Evolutionary conservation across 352 stramenopile genomes (phyloP).

Genomic region (Phytophthora syringae): DNA sequence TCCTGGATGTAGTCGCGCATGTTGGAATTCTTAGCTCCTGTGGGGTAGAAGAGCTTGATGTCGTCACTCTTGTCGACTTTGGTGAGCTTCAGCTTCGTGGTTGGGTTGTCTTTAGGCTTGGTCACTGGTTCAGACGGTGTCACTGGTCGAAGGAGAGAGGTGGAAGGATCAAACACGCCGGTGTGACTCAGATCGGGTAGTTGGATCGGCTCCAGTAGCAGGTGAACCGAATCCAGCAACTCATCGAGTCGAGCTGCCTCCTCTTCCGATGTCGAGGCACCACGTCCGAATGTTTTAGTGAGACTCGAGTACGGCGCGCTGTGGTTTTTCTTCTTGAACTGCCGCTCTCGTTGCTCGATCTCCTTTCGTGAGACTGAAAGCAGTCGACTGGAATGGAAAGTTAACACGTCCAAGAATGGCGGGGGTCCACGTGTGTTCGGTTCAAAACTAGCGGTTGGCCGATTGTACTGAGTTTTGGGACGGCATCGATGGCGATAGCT

Average conservation of each 20-base stretch:
- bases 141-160: constrained; percentile 19
- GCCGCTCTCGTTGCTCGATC: constrained; percentile 29
- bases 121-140: constrained; percentile 11
- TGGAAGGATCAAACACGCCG: constrained; percentile 37
- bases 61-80: constrained; percentile 47
- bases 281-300: background rate
- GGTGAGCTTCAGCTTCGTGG: constrained; percentile 31
- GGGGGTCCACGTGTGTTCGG: constrained; percentile 20
- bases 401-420: constrained; percentile 73
- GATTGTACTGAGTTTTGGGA: constrained; percentile 1
- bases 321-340: constrained; percentile 11
- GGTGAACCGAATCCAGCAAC: constrained; percentile 43
- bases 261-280: constrained; percentile 10
- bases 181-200: constrained; percentile 71
- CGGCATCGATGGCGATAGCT: background rate
- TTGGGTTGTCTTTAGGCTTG: constrained; percentile 5
- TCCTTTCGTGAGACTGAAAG: constrained; percentile 44
- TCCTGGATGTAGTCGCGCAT: constrained; percentile 77
- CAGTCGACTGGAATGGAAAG: constrained; percentile 64
- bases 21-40: constrained; percentile 72
- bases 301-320: background rate
- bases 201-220: constrained; percentile 69
- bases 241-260: constrained; percentile 37
- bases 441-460: constrained; percentile 7
- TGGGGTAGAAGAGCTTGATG: constrained; percentile 73